Conservation (phyloP, 306 rosid genomes). For the Sphenostylis stenocarpa region DNA sequence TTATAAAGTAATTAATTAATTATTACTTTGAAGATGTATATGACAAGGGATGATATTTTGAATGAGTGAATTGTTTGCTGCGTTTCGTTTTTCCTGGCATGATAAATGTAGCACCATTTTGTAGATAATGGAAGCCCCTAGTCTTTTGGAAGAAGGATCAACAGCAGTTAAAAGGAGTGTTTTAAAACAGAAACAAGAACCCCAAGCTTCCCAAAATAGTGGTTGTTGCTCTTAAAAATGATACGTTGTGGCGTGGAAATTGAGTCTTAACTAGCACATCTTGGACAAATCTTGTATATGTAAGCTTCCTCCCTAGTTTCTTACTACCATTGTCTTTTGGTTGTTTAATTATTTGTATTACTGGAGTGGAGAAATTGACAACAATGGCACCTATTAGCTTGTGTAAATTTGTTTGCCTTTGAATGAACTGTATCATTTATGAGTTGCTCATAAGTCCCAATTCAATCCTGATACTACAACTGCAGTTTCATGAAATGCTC, state of each 20-base stretch:
- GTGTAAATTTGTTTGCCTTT: conserved; percentile 56
- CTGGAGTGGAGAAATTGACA: conserved; percentile 35
- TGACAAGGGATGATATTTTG: neutral
- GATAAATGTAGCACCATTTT: conserved; percentile 30
- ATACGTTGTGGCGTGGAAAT: neutral
- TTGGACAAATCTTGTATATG: conserved; percentile 62
- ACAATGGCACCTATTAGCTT: conserved; percentile 41
- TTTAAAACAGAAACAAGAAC: conserved; percentile 68
- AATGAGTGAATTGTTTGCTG: neutral
- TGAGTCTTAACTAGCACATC: conserved; percentile 32
- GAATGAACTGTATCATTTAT: conserved; percentile 35
- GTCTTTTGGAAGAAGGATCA: conserved; percentile 90
- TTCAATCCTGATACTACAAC: neutral
- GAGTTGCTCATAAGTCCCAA: conserved; percentile 22
- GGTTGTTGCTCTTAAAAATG: conserved; percentile 69
- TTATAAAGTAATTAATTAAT: neutral
- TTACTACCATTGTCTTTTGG: conserved; percentile 34
- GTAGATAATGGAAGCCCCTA: conserved; percentile 93
- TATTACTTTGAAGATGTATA: neutral
- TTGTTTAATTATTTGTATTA: conserved; percentile 38
- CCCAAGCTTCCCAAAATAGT: conserved; percentile 49
- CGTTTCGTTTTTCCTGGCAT: conserved; percentile 12
- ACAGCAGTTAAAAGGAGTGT: conserved; percentile 69
- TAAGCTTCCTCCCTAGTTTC: conserved; percentile 38
- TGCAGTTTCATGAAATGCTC: conserved; percentile 27